Evolutionary conservation across 768 basidiomycete genomes (phyloP), one percentile per base, ranked within the genome.

Genomic region (Mycena sanguinolenta): DNA sequence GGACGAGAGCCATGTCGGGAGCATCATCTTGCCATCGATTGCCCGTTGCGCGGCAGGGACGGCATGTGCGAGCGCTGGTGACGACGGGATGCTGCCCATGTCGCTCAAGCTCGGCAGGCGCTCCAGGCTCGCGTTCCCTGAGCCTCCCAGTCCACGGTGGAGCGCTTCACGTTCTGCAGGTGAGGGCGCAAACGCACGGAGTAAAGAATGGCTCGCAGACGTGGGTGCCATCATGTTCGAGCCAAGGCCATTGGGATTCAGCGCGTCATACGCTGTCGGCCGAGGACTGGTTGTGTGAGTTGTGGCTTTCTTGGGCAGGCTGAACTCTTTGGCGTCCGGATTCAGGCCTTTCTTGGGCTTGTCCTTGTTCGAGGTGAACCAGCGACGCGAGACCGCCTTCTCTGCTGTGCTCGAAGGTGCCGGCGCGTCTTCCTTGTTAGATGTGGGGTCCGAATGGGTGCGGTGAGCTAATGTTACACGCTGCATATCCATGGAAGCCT

Each of bases 121-220:
- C 80, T 95, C 93, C 32, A 93, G 85, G 77, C 92, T 94, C 62
- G 89, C 84, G 79, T 93, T 94, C 55, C 90, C 86, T 67, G 91
- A 91, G 19, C 91, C 88, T 55, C 92, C 91, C 17, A 95, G 80
- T n/a, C 88, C 92, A 61, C 94, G 91, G 74, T 93, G 90, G 36
- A 96, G 86, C 59, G 87, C 94, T 80, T 95, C 92, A 50, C 95
- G 92, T 85, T 96, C 95, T 71, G 91, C 94, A 63, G 91, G 92
- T 71, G 94, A 95, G 36, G 94, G 95, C 39, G 93, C 94, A 79
- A 96, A 96, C 21, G 94, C 95, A 76, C 92, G 93, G 66, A 94
- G 83, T 25, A 90, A 80, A 34, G 86, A 87, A 54, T 80, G 84
- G 55, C 77, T 86, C 13, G 86, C 83, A 5, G 89, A 85, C 3